Percentiles rank a stretch among this genome's conserved stretches.
Conservation (phyloP, 2,329 filamentous ascomycete species). For the Colletotrichum sp. region DNA sequence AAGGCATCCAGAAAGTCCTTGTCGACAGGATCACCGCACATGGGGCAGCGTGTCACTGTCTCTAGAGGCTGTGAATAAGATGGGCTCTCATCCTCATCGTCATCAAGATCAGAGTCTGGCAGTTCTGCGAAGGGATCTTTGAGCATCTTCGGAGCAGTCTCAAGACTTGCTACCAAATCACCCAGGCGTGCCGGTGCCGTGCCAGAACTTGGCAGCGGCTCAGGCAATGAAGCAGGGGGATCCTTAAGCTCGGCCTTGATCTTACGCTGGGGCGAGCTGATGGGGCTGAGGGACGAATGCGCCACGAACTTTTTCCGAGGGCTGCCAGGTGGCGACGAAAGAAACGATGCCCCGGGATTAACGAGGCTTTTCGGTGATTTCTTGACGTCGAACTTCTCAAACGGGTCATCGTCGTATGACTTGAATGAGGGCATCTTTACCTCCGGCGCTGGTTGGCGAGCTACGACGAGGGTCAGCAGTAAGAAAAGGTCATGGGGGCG, state of each 20-base stretch:
- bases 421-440: constrained; percentile 2
- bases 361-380: neutral
- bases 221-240: neutral
- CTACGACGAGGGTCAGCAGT: neutral
- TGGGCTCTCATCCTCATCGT: neutral
- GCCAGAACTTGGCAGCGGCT: neutral
- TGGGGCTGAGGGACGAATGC: constrained; percentile 13
- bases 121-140: constrained; percentile 14
- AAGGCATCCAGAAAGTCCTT: constrained; percentile 58
- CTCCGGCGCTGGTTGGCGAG: neutral
- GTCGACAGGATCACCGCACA: constrained; percentile 69
- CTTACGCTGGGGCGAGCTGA: neutral
- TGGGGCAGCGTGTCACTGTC: constrained; percentile 60
- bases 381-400: neutral
- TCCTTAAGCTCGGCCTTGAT: neutral
- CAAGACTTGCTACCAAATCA: neutral
- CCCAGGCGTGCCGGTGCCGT: neutral
- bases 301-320: neutral
- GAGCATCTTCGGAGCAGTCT: neutral
- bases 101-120: neutral
- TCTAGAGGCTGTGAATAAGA: constrained; percentile 18
- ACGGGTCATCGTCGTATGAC: constrained; percentile 17
- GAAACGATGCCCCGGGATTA: neutral
- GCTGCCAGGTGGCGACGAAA: neutral
- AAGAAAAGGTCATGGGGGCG: neutral